Conservation (phyloP, 805 yeast genomes). For the Candida verbasci region DNA sequence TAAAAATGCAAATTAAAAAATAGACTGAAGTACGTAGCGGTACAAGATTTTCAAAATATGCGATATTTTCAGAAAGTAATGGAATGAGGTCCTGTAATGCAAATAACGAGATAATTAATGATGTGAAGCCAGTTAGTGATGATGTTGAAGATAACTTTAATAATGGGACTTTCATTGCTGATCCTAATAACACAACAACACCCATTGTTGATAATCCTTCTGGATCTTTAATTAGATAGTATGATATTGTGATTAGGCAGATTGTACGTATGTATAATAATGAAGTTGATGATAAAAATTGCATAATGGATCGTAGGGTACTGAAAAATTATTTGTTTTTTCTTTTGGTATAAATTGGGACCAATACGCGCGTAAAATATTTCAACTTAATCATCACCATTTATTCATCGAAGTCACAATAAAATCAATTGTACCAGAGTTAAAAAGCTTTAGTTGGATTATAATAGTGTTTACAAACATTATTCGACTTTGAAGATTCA, state of each 20-base stretch:
- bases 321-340: too few species aligned
- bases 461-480: neutral
- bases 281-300: slow-evolving; percentile 46
- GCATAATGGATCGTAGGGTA: slow-evolving; percentile 32
- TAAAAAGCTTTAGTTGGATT: too few species aligned
- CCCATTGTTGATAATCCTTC: slow-evolving; percentile 39
- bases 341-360: too few species aligned
- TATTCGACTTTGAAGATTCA: neutral
- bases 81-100: slow-evolving; percentile 58
- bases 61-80: slow-evolving; percentile 42
- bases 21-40: slow-evolving; percentile 52
- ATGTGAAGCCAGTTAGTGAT: slow-evolving; percentile 47
- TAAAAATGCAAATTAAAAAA: slow-evolving; percentile 46
- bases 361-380: too few species aligned
- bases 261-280: slow-evolving; percentile 45
- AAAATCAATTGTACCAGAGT: neutral
- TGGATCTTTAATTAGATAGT: slow-evolving; percentile 46
- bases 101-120: slow-evolving; percentile 40
- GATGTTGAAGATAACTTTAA: slow-evolving; percentile 29
- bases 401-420: too few species aligned
- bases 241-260: slow-evolving; percentile 41
- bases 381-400: too few species aligned
- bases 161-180: slow-evolving; percentile 51
- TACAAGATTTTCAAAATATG: slow-evolving; percentile 56
- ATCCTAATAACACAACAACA: slow-evolving; percentile 49